Conservation (phyloP, 192 early-diverging fungal genomes). For the Coemansia sp. region DNA sequence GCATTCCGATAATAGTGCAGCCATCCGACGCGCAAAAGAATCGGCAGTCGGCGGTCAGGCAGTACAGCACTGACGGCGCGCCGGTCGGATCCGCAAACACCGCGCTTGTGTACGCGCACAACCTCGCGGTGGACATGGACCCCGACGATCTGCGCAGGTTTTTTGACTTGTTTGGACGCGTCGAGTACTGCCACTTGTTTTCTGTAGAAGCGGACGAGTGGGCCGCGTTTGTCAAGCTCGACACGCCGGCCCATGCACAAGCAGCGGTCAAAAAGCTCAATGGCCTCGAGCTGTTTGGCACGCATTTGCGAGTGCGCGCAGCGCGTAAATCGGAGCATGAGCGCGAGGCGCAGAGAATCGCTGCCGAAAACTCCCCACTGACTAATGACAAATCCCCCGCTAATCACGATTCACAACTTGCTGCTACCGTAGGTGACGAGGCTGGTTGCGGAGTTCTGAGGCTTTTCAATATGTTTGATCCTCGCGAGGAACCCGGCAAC, state of each 20-base stretch:
- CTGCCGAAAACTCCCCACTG: background rate
- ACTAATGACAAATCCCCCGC: background rate
- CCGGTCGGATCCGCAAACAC: constrained; percentile 18
- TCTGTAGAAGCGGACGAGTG: constrained; percentile 72
- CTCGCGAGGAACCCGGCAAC: constrained; percentile 69
- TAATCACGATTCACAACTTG: background rate
- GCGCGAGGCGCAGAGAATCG: constrained; percentile 19
- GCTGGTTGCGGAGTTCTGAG: constrained; percentile 10
- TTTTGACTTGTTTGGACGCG: constrained; percentile 79
- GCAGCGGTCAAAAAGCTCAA: constrained; percentile 80
- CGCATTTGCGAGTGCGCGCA: constrained; percentile 33
- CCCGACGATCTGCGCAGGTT: constrained; percentile 72
- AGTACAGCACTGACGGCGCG: constrained; percentile 25
- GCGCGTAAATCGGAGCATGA: constrained; percentile 31
- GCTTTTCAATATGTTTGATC: constrained; percentile 31
- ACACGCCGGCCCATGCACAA: constrained; percentile 67
- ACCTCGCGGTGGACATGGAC: constrained; percentile 62
- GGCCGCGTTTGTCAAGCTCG: constrained; percentile 60
- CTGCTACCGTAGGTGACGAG: background rate
- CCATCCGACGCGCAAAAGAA: constrained; percentile 94
- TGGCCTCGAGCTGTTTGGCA: constrained; percentile 74
- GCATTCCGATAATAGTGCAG: constrained; percentile 91
- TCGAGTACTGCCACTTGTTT: constrained; percentile 82
- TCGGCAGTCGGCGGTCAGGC: constrained; percentile 57
- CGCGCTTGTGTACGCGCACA: constrained; percentile 62